Percentiles rank a stretch among this genome's conserved stretches.
Evolutionary conservation across 768 basidiomycete species (phyloP).

Genomic region (Lactarius sp.): DNA sequence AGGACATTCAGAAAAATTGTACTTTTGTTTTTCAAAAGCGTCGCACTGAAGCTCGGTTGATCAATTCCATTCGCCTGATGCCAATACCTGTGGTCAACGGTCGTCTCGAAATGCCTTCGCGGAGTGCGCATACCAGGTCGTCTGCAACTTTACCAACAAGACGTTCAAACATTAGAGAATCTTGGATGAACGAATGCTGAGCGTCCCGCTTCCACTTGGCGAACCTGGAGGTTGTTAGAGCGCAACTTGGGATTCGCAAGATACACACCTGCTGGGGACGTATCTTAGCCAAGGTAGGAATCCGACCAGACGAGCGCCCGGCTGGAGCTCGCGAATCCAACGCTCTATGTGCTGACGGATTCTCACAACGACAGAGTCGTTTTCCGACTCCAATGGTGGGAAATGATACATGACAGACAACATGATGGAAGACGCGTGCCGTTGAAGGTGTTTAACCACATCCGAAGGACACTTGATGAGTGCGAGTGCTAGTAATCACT

Average conservation of each 20-base stretch:
- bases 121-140: background rate
- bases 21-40: constrained; percentile 7
- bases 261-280: background rate
- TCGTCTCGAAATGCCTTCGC: background rate
- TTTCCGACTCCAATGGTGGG: background rate
- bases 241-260: background rate
- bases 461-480: constrained; percentile 30
- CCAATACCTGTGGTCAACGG: background rate
- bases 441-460: constrained; percentile 28
- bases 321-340: background rate
- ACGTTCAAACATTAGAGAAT: constrained; percentile 12
- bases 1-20: constrained; percentile 13
- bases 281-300: background rate
- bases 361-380: background rate
- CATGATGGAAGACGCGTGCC: background rate
- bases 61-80: constrained; percentile 3
- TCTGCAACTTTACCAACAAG: constrained; percentile 4
- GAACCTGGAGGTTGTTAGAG: background rate
- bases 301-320: constrained; percentile 1
- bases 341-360: background rate
- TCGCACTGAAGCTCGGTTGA: constrained; percentile 6
- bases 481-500: constrained; percentile 30
- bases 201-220: constrained; percentile 20
- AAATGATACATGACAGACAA: background rate
- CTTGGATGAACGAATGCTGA: constrained; percentile 10